Base-by-base conservation (phyloP, 2,329 filamentous ascomycete genomes). In the Tolypocladium endophyticum region DNA sequence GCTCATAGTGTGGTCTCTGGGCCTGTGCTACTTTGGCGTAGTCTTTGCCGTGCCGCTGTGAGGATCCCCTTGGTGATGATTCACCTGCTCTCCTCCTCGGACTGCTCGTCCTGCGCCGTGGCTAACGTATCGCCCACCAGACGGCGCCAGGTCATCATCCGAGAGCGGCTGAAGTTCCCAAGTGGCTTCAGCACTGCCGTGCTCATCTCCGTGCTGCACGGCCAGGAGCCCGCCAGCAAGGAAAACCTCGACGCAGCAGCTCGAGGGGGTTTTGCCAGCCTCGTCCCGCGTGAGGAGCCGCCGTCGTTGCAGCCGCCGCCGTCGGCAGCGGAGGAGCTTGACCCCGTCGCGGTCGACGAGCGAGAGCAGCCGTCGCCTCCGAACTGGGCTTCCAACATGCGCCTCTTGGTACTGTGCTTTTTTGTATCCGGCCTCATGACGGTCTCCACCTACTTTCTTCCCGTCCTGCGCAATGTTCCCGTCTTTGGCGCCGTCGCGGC, bases 181-280 rank as follows among this genome's bases (percentile, higher is more conserved):
- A 96, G 90, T 67, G 94, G 94, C 1, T 97, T 95, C 59, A 95
- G 94, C 56, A 97, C 94, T 1, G 94, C 94, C 0, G 82, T 97
- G 25, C 87, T 99, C 78, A 97, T 99, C 64, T 86, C 87, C 4
- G 90, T 97, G 2, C 77, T 99, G 14, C 93, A 97, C 72, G 90
- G 91, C 4, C 71, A 69, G 41, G 70, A 69, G 45, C 69, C 70
- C 4, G 68, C 68, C 25, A 69, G 70, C 55, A 67, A 71, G 50
- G 69, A 73, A 43, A 68, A 72, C 55, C 66, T 74, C 9, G 73
- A 74, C 50, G 67, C 66, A 12, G 70, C 72, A 30, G 69, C 71
- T 2, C 71, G 72, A 41, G 76, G 75, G 12, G 71, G 68, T 0
- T 79, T 79, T 62, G 77, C 76, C 8, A 77, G 75, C 58, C 72